A percentile compares a stretch with the other conserved stretches of the same genome.
Conservation (phyloP, 768 basidiomycete genomes). For the Leccinum incarnatum region DNA sequence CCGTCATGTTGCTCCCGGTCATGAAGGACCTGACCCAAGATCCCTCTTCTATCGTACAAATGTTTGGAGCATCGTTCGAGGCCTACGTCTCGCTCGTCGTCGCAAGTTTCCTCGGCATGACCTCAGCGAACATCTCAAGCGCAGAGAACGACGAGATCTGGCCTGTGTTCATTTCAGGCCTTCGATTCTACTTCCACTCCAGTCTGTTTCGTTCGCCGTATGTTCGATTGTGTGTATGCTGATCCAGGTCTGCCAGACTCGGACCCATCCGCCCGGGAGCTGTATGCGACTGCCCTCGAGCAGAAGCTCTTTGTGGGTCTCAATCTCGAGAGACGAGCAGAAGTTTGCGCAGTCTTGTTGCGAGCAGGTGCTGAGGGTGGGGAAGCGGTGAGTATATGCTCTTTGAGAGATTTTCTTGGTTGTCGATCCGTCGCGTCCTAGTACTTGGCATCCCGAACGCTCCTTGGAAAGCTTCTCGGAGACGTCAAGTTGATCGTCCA, state of each 20-base stretch:
- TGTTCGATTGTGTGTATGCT: not conserved
- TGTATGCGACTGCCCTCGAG: slow-evolving; percentile 46
- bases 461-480: slow-evolving; percentile 47
- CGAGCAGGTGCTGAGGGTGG: slow-evolving; percentile 46
- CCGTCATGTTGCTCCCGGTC: slow-evolving; percentile 57
- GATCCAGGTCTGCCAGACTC: slow-evolving; percentile 34
- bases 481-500: slow-evolving; percentile 53
- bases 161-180: slow-evolving; percentile 44
- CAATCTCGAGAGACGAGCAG: slow-evolving; percentile 48
- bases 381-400: slow-evolving; percentile 42
- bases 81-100: slow-evolving; percentile 34
- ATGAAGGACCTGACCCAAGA: slow-evolving; percentile 40
- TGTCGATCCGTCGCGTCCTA: slow-evolving; percentile 17
- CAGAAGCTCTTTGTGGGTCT: slow-evolving; percentile 56
- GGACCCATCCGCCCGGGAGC: slow-evolving; percentile 35
- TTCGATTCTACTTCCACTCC: slow-evolving; percentile 45
- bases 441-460: slow-evolving; percentile 46
- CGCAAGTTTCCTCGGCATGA: slow-evolving; percentile 52
- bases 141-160: slow-evolving; percentile 41
- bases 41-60: slow-evolving; percentile 25
- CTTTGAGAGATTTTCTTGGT: not conserved
- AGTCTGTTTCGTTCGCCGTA: slow-evolving; percentile 36
- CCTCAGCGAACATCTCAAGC: slow-evolving; percentile 39
- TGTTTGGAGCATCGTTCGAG: slow-evolving; percentile 39
- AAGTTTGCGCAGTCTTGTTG: slow-evolving; percentile 57